Percentiles rank a stretch among this genome's conserved stretches.
phyloP scores from a whole-genome alignment of 1,284 basidiomycete genomes.

The Gastroboletus turbinatus region DNA sequence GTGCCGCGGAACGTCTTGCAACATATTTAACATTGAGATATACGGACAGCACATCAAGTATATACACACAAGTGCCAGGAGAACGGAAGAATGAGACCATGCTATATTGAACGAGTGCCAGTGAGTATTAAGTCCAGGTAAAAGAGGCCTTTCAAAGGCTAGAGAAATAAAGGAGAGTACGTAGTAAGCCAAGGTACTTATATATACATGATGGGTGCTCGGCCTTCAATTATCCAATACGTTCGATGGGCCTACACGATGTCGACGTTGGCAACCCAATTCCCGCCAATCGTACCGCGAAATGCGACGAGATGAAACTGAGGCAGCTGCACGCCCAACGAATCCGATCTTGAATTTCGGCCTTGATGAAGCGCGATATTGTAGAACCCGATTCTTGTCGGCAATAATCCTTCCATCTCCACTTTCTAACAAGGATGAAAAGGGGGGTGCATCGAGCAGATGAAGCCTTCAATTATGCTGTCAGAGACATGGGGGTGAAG shows the following conservation, averaged over 20 bases:
- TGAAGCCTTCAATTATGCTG: background rate
- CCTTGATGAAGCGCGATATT: constrained; percentile 20
- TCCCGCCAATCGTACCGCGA: background rate
- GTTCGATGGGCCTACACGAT: constrained; percentile 3
- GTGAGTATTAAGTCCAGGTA: background rate
- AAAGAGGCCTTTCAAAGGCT: background rate
- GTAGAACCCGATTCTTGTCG: background rate
- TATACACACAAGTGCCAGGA: background rate
- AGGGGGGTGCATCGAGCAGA: background rate
- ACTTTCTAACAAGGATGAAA: constrained; percentile 8
- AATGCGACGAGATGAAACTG: constrained; percentile 14
- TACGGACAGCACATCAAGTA: too few species aligned
- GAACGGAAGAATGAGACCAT: background rate
- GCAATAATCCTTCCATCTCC: background rate
- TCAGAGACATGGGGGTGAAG: background rate
- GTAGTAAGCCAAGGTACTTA: background rate
- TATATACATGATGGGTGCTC: background rate
- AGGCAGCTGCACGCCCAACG: constrained; percentile 14
- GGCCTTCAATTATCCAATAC: background rate
- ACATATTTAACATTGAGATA: too few species aligned
- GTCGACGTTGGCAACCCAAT: constrained; percentile 22
- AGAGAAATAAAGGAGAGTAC: background rate
- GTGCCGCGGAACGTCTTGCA: too few species aligned
- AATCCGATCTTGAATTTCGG: background rate
- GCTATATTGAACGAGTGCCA: background rate